Base-by-base conservation (phyloP, 805 yeast species). In the Ogataea polymorpha region DNA sequence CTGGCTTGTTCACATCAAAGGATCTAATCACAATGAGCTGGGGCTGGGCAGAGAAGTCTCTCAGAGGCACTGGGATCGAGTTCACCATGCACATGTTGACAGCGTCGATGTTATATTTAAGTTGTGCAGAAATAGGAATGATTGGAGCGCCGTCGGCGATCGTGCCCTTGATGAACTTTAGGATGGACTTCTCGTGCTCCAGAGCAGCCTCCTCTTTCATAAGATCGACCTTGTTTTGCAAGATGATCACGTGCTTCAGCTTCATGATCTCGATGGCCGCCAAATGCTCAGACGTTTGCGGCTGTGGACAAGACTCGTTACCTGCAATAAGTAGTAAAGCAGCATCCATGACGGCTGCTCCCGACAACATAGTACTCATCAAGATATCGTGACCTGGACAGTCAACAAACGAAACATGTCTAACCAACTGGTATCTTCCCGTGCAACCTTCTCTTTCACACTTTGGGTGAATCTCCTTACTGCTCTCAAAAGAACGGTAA, bases 331-430 rank as follows among this genome's bases (percentile, higher is more conserved):
- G 77, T 61, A 93, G 74, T 48, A 93, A 74, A 2, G 99, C 99
- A 42, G 99, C 99, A 70, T 93, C 99, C 99, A 93, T 93, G 51
- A 93, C 99, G 13, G 99, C 99, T 26, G 99, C 99, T 65, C 99
- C 99, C 34, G 98, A 90, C 79, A 93, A 82, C 99, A 93, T 93
- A 53, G 99, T 93, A 77, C 97, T 89, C 99, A 93, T 93, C 67
- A 93, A 82, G 73, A 93, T 95, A 75, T 93, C 99, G 86, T 93
- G 99, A 67, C 99, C 99, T 46, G 99, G 99, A 75, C 99, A 95
- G 75, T 93, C 99, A 48, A 95, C 99, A 59, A 95, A 95, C 9
- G 96, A 88, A 39, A 93, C 99, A 65, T 93, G 99, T 70, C 99
- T 88, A 31, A 89, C 80, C 55, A 93, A 76, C 58, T 79, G 78